Evolutionary conservation across 2,329 filamentous ascomycete genomes (phyloP), one percentile per base, ranked within the genome.

Genomic region (Conoideocrella luteorostrata): DNA sequence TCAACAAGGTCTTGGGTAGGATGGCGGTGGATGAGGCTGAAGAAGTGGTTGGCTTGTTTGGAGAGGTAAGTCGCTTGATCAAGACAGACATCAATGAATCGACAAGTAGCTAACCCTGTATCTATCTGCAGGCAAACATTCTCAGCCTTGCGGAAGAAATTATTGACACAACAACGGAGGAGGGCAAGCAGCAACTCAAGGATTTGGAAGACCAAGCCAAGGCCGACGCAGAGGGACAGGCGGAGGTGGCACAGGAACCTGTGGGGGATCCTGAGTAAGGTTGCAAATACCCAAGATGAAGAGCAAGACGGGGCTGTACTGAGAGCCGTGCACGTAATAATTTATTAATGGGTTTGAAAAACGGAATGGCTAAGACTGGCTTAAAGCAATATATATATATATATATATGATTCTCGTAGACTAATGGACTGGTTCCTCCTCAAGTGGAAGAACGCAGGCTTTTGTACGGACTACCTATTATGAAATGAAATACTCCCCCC

Each of bases 151-250:
- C 97, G 62, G 83, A 95, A 59, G 83, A 94, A 39, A 88, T 98
- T 41, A 94, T 98, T 53, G 93, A 98, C 67, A 88, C 89, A 1
- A 98, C 89, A 36, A 95, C 91, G 3, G 84, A 89, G 59, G 83
- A 93, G 61, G 90, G 90, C 3, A 77, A 84, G 70, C 78, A 82
- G 61, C 82, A 82, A 59, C 72, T 91, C 55, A 84, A 86, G 67
- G 80, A 89, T 52, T 76, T 95, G 47, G 83, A 88, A 62, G 73
- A 76, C 21, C 64, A 64, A 33, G 60, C 63, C 13, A 54, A 54
- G 13, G 60, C 54, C 5, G 57, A 57, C 26, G 55, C 47, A 1
- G 50, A 50, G 7, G 50, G 42, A 5, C 45, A 49, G 15, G 28
- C n/a, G 7, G 23, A 18, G 17, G 39, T 20, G 10, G 33, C 22